These are phyloP conservation scores for Cercophora scortea DNA, from an alignment of 495 filamentous ascomycete species.

Conservation along the genomic window DNA sequence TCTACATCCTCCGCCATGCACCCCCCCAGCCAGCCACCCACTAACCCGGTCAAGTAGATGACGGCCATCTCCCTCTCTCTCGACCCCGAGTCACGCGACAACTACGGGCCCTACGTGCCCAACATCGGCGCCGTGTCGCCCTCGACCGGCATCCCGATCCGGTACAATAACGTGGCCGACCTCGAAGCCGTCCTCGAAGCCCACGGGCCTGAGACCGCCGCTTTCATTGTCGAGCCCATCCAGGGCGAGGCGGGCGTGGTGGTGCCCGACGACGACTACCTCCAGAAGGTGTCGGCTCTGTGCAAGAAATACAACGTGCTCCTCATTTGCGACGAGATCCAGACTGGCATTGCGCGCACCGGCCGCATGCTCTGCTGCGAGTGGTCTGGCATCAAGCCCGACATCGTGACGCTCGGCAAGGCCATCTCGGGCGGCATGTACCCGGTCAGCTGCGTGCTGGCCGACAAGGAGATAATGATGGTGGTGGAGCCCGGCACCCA, in stretches of 20 bases:
- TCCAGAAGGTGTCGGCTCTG: slow-evolving; percentile 69
- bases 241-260: slow-evolving; percentile 97
- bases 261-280: slow-evolving; percentile 86
- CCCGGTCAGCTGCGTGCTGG: slow-evolving; percentile 89
- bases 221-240: slow-evolving; percentile 94
- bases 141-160: slow-evolving; percentile 66
- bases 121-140: slow-evolving; percentile 74
- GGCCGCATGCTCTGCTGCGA: slow-evolving; percentile 88
- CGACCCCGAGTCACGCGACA: slow-evolving; percentile 90
- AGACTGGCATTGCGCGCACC: slow-evolving; percentile 92
- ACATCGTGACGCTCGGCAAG: slow-evolving; percentile 91
- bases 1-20: no score
- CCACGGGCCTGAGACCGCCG: slow-evolving; percentile 79
- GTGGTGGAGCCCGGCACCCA: slow-evolving; percentile 96
- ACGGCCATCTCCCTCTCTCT: slow-evolving; percentile 89
- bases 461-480: slow-evolving; percentile 87
- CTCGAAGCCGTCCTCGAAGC: slow-evolving; percentile 70
- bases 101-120: slow-evolving; percentile 94
- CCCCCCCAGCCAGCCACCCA: no score
- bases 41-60: slow-evolving; percentile 52
- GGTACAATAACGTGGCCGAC: slow-evolving; percentile 78
- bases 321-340: slow-evolving; percentile 96
- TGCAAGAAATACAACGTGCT: slow-evolving; percentile 93
- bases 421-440: slow-evolving; percentile 98
- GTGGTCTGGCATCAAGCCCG: slow-evolving; percentile 92